Base-by-base conservation (phyloP, 2,329 filamentous ascomycete species). In the Fusarium pininemorale region DNA sequence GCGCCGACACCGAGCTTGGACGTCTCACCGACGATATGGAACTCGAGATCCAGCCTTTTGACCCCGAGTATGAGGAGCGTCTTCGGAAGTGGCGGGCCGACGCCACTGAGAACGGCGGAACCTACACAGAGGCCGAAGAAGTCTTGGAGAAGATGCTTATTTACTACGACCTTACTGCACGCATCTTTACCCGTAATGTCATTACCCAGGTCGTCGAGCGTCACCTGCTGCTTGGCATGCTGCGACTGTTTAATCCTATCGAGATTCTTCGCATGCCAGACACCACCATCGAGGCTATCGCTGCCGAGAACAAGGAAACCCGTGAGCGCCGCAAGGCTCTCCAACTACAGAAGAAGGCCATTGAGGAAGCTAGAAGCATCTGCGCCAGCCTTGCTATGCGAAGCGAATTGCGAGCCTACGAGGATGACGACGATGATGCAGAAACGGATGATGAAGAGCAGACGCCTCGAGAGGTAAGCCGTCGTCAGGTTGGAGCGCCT, bases 101-200 rank as follows among this genome's bases (percentile, higher is more conserved):
- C 12, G 79, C 81, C 1, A 83, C 83, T 1, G 79, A 83, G 68
- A 83, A 87, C 12, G 86, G 85, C 1, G 84, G 83, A 32, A 82
- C 82, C 1, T 88, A 86, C 73, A 85, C 83, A 5, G 86, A 88
- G 65, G 86, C 87, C 0, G 85, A 88, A 66, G 86, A 88, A 77
- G 86, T 88, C 0, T 75, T 88, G 32, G 87, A 88, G 78, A 88
- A 88, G 82, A 88, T 88, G 87, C 81, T 88, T 59, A 88, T 88
- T 69, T 88, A 87, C 80, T 88, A 88, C 70, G 86, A 88, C 44
- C 82, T 88, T 14, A 86, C 86, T 5, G 85, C 85, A 12, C 85
- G 87, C 76, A 86, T 85, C 55, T 88, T 87, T 66, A 87, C 86
- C 35, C 82, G 86, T 61, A 88, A 88, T 69, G 83, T 86, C 63